phyloP scores from a whole-genome alignment of 495 filamentous ascomycete species.

The Neurospora tetraspora region DNA sequence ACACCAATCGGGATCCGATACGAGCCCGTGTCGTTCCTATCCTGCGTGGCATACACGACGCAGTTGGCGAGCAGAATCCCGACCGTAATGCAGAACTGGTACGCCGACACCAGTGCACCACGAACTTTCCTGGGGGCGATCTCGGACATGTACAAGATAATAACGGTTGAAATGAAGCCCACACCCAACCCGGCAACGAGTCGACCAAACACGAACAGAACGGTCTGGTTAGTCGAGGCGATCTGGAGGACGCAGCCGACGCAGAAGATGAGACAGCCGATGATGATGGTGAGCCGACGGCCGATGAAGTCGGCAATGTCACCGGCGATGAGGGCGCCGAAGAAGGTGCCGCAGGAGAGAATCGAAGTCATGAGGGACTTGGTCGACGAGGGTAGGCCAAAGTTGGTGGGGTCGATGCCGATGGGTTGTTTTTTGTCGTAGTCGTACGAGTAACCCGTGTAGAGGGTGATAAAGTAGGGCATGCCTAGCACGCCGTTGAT shows the following conservation, averaged over 20 bases:
- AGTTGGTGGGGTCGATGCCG: constrained; percentile 21
- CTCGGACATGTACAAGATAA: constrained; percentile 70
- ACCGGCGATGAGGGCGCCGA: constrained; percentile 60
- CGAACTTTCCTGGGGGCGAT: constrained; percentile 53
- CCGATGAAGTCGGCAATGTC: constrained; percentile 60
- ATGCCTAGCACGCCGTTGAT: constrained; percentile 51
- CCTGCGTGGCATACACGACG: constrained; percentile 57
- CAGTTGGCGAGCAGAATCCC: constrained; percentile 63
- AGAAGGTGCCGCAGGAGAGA: constrained; percentile 65
- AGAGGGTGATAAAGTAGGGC: constrained; percentile 44
- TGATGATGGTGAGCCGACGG: constrained; percentile 56
- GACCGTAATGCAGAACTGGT: constrained; percentile 70
- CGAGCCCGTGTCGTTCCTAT: constrained; percentile 52
- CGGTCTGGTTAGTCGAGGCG: constrained; percentile 23
- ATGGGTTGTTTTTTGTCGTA: constrained; percentile 32
- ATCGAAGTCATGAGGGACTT: constrained; percentile 66
- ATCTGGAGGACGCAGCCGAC: constrained; percentile 55
- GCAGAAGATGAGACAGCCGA: constrained; percentile 52
- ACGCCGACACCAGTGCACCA: constrained; percentile 63
- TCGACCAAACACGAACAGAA: constrained; percentile 52
- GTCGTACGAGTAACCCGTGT: constrained; percentile 54
- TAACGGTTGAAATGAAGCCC: constrained; percentile 61
- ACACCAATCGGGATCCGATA: constrained; percentile 65
- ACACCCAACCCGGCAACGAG: constrained; percentile 61
- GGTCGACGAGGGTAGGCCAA: constrained; percentile 22